Evolutionary conservation across 768 basidiomycete genomes (phyloP).

Genomic region (Termitomyces sp.): DNA sequence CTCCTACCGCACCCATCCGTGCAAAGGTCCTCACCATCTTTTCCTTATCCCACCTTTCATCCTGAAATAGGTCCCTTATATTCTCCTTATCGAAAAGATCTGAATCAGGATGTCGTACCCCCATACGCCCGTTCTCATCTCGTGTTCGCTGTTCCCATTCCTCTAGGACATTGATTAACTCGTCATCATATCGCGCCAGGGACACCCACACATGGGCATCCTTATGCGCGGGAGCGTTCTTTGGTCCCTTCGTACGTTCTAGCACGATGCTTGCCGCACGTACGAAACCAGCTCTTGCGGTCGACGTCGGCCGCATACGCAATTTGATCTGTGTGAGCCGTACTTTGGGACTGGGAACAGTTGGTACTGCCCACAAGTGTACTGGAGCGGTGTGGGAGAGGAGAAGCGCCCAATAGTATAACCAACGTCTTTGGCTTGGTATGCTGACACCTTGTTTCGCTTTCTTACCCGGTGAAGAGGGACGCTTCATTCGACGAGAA

Average conservation of each 20-base stretch:
- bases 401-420: constrained; percentile 76
- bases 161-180: constrained; percentile 61
- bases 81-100: constrained; percentile 36
- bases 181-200: constrained; percentile 78
- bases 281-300: constrained; percentile 49
- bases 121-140: constrained; percentile 34
- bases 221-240: constrained; percentile 23
- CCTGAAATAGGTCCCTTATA: constrained; percentile 44
- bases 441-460: constrained; percentile 69
- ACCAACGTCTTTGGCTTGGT: constrained; percentile 76
- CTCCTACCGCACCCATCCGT: constrained; percentile 45
- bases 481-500: constrained; percentile 61
- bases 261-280: constrained; percentile 58
- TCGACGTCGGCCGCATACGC: constrained; percentile 57
- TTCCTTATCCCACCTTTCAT: constrained; percentile 62
- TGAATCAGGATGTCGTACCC: constrained; percentile 31
- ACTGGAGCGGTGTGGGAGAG: constrained; percentile 54
- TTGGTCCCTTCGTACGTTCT: constrained; percentile 40
- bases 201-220: constrained; percentile 62
- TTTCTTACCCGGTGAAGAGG: constrained; percentile 29
- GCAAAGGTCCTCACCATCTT: constrained; percentile 85
- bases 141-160: constrained; percentile 59
- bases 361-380: constrained; percentile 41
- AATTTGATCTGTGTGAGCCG: constrained; percentile 56
- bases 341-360: constrained; percentile 41